Conservation (phyloP, 1,139 yeast species). For the Magnusiomyces tetraspermus region DNA sequence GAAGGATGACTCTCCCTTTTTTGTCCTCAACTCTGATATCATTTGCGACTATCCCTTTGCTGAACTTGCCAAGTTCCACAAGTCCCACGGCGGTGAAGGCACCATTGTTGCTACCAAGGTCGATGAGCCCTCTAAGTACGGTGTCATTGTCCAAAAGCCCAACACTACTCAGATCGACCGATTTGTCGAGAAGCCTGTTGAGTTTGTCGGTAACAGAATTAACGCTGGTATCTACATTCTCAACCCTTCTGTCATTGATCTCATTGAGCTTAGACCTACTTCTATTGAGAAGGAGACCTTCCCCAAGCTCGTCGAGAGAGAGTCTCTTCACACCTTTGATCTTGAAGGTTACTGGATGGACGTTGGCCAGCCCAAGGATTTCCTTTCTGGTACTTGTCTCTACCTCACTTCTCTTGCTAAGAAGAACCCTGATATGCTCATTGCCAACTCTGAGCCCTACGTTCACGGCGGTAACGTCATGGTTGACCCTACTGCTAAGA, state of each 20-base stretch:
- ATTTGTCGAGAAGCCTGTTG: constrained; percentile 98
- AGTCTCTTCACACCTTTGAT: constrained; percentile 87
- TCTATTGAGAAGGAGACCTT: constrained; percentile 99
- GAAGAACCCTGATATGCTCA: constrained; percentile 64
- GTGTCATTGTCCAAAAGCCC: constrained; percentile 96
- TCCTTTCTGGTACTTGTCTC: constrained; percentile 89
- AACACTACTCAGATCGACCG: constrained; percentile 92
- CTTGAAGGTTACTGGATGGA: constrained; percentile 99
- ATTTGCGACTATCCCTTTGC: constrained; percentile 97
- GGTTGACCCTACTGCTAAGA: constrained; percentile 90
- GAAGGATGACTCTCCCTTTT: constrained; percentile 94
- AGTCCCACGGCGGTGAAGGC: constrained; percentile 93
- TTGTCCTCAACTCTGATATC: constrained; percentile 95
- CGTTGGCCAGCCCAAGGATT: constrained; percentile 99
- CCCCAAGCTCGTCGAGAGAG: constrained; percentile 89
- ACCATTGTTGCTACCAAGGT: constrained; percentile 99
- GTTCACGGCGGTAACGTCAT: constrained; percentile 91
- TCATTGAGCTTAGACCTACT: constrained; percentile 96
- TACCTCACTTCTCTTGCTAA: constrained; percentile 81
- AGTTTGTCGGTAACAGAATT: constrained; percentile 81
- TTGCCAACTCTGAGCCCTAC: constrained; percentile 51
- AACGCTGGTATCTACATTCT: constrained; percentile 95
- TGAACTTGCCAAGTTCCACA: constrained; percentile 89
- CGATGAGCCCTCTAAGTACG: constrained; percentile 98
- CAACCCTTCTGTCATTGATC: constrained; percentile 93